These are phyloP conservation scores for Curvularia sp. DNA, from an alignment of 2,329 filamentous ascomycete species.

Conservation along the genomic window DNA sequence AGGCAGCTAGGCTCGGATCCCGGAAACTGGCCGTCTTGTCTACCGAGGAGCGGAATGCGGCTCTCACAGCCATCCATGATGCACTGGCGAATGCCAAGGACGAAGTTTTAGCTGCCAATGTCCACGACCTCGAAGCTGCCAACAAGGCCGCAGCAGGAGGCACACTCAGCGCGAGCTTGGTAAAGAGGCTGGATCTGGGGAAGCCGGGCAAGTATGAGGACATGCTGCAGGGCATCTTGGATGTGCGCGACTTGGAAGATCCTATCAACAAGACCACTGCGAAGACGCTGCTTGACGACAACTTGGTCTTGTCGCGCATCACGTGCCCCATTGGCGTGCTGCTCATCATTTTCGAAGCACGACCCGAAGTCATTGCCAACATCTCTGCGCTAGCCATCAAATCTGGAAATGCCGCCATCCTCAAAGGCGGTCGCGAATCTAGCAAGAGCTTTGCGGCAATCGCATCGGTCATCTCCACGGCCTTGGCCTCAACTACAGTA, in stretches of 20 bases:
- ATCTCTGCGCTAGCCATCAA: constrained; percentile 96
- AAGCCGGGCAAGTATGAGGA: constrained; percentile 94
- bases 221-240: constrained; percentile 93
- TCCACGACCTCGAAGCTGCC: constrained; percentile 78
- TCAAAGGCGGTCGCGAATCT: constrained; percentile 97
- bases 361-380: constrained; percentile 97
- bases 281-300: constrained; percentile 85
- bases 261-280: constrained; percentile 86
- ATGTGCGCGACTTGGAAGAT: constrained; percentile 84
- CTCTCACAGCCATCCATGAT: constrained; percentile 80
- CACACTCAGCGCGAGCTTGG: constrained; percentile 77
- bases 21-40: constrained; percentile 82
- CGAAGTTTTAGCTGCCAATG: constrained; percentile 85
- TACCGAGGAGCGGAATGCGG: constrained; percentile 78
- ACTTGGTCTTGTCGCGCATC: constrained; percentile 82
- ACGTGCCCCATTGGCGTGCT: constrained; percentile 97
- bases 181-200: constrained; percentile 86
- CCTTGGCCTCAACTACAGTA: constrained; percentile 75
- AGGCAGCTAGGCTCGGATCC: constrained; percentile 80
- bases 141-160: constrained; percentile 76
- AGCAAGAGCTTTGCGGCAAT: constrained; percentile 95
- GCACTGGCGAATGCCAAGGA: constrained; percentile 75
- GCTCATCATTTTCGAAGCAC: constrained; percentile 96
- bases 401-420: constrained; percentile 93
- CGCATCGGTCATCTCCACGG: constrained; percentile 80